A percentile compares a stretch with the other conserved stretches of the same genome.
Evolutionary conservation across 2,329 filamentous ascomycete genomes (phyloP).

Genomic region (Karstenula rhodostoma): DNA sequence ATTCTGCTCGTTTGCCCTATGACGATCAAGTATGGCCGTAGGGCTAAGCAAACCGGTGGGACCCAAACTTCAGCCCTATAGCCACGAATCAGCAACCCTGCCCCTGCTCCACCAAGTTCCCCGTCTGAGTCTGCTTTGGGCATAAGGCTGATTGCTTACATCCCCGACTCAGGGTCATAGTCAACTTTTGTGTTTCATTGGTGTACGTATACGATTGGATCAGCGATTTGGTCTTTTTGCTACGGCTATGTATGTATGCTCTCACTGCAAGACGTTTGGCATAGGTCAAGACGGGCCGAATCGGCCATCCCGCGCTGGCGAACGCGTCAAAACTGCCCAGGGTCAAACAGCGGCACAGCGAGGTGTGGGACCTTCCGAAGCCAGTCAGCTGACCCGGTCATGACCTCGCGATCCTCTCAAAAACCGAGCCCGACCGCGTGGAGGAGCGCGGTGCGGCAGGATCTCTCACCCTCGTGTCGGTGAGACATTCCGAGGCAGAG

Average conservation of each 20-base stretch:
- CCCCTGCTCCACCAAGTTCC: neutral
- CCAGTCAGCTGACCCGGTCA: slow-evolving; percentile 16
- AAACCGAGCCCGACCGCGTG: slow-evolving; percentile 4
- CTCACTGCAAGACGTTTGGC: too few species aligned
- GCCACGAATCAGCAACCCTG: neutral
- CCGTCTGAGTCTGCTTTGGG: neutral
- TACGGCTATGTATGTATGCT: neutral
- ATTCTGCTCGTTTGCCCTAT: neutral
- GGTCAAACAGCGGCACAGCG: neutral
- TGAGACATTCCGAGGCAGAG: neutral
- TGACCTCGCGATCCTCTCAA: slow-evolving; percentile 14
- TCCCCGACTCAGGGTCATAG: neutral
- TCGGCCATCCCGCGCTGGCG: neutral
- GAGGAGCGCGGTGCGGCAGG: slow-evolving; percentile 15
- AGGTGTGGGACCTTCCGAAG: neutral
- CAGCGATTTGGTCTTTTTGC: neutral
- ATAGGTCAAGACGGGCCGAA: too few species aligned
- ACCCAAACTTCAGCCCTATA: slow-evolving; percentile 13
- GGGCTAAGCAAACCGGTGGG: slow-evolving; percentile 13
- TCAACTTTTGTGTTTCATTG: neutral
- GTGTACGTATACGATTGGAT: neutral
- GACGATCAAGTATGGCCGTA: neutral
- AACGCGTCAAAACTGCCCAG: neutral
- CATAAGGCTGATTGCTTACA: slow-evolving; percentile 11
- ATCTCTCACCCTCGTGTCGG: slow-evolving; percentile 1